phyloP scores from a whole-genome alignment of 495 filamentous ascomycete genomes.

The Aspergillus taichungensis region DNA sequence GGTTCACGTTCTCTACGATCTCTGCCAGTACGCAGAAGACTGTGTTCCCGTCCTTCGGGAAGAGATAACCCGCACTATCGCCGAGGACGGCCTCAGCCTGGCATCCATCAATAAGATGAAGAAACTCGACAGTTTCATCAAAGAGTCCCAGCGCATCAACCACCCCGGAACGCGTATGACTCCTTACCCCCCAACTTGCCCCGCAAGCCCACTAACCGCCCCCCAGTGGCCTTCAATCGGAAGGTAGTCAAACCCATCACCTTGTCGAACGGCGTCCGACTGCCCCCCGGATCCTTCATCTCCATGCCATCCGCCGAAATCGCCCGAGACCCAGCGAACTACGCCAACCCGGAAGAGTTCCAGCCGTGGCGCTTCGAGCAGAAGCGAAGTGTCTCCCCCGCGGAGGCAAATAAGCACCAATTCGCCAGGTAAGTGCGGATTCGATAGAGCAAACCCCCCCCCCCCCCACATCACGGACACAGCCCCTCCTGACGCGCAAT shows the following conservation, averaged over 20 bases:
- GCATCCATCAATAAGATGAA: too few species aligned
- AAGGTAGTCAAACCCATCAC: constrained; percentile 11
- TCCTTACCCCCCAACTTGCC: background rate
- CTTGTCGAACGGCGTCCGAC: constrained; percentile 6
- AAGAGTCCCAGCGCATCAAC: constrained; percentile 33
- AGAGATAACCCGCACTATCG: too few species aligned
- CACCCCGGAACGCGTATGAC: constrained; percentile 13
- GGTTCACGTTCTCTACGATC: too few species aligned
- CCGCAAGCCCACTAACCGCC: background rate
- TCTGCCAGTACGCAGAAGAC: too few species aligned
- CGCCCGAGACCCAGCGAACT: constrained; percentile 17
- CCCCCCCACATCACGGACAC: background rate
- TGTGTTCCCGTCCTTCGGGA: too few species aligned
- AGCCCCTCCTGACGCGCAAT: too few species aligned
- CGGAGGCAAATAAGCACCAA: constrained; percentile 16
- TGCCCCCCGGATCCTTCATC: constrained; percentile 13
- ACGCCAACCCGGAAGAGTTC: constrained; percentile 23
- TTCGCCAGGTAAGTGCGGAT: too few species aligned
- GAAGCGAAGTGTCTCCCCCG: constrained; percentile 14
- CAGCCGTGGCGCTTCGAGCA: constrained; percentile 27
- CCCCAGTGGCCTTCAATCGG: constrained; percentile 29
- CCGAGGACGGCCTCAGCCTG: too few species aligned
- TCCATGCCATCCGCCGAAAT: constrained; percentile 11
- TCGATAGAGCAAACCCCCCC: too few species aligned
- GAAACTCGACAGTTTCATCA: constrained; percentile 43